Evolutionary conservation across 306 rosid species (phyloP).

Genomic region (Alnus rubra): DNA sequence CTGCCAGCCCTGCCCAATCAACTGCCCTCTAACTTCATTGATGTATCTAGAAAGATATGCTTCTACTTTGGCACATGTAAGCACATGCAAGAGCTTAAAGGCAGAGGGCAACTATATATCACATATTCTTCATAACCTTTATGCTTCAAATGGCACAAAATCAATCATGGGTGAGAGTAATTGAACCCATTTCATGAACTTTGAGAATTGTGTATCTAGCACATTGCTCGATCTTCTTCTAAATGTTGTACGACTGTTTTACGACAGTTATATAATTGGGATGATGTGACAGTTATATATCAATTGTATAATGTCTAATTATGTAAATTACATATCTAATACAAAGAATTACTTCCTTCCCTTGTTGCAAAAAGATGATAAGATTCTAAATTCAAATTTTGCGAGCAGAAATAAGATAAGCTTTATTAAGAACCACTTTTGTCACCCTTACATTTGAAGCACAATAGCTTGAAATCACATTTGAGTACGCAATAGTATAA

Average conservation of each 20-base stretch:
- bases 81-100: constrained; percentile 26
- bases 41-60: constrained; percentile 10
- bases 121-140: background rate
- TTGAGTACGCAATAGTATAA: no score
- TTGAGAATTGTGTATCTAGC: no score
- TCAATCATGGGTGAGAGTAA: no score
- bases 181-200: no score
- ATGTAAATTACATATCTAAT: no score
- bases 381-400: background rate
- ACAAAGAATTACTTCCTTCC: background rate
- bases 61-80: constrained; percentile 14
- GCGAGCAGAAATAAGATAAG: background rate
- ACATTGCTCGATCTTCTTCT: no score
- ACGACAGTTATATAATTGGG: no score
- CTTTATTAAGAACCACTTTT: background rate
- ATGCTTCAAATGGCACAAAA: no score
- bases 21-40: constrained; percentile 27
- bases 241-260: no score
- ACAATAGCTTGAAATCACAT: no score
- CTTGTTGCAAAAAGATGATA: background rate
- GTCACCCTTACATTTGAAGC: background rate
- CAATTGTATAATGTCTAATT: no score
- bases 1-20: constrained; percentile 5
- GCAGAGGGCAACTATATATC: background rate
- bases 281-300: no score